Evolutionary conservation across 306 rosid species (phyloP), one percentile per base, ranked within the genome.

Genomic region (Morella rubra): DNA sequence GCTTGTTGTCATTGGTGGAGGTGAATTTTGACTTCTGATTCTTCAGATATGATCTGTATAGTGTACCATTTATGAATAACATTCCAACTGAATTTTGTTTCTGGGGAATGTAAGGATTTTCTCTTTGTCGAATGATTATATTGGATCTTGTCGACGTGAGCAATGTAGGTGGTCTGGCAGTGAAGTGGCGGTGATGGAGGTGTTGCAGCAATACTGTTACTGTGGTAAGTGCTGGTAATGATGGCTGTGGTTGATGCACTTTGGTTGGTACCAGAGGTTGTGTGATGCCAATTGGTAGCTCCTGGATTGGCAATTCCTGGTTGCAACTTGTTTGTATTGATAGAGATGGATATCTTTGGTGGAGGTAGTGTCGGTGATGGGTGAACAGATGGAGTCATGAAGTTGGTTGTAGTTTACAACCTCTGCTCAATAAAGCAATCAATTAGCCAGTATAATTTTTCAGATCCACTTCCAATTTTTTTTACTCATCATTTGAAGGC

Each of bases 1-100:
- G 89, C 92, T 95, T 68, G 97, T 87, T 77, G 87, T 95, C 83
- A 92, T 95, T 83, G 99, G 99, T 77, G 99, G 99, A 92, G 99
- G 99, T 92, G 79, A 83, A 83, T 47, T 80, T 67, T 73, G 37
- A 72, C 64, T 77, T 18, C 37, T 62, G 40, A 71, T 50, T 72
- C 66, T 73, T 73, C 53, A 66, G 71, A 52, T 72, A 19, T 71
- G 52, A 49, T 49, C 10, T 55, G n/a, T 16, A 24, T 68, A 50
- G 11, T 8, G 13, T 19, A 55, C 58, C 24, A 41, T 76, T 53
- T 40, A 52, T 1, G 60, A 41, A 56, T 45, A 76, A 65, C 15
- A 76, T 19, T 65, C 41, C 12, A 50, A 47, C 53, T 24, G 59
- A 50, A 68, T 45, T 37, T 40, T 22, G 42, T 22, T 59, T 24